Conservation (phyloP, 495 filamentous ascomycete genomes). For the Copromyces sp. region DNA sequence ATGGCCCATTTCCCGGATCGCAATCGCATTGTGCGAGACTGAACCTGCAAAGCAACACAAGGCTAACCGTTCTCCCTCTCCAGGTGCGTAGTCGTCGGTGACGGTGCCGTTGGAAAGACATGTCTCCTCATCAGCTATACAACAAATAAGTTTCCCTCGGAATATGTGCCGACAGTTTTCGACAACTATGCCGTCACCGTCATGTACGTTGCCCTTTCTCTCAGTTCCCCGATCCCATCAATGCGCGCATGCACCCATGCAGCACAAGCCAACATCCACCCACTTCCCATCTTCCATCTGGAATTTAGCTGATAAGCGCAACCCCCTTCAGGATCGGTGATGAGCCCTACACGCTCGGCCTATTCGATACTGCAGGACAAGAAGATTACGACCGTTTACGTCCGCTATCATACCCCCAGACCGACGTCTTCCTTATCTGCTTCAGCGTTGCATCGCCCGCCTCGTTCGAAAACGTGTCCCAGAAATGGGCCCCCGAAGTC, state of each 20-base stretch:
- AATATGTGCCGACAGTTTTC: slow-evolving; percentile 99
- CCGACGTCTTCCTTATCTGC: slow-evolving; percentile 97
- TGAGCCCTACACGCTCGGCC: slow-evolving; percentile 92
- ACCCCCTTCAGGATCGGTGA: slow-evolving; percentile 75
- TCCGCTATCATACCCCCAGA: slow-evolving; percentile 94
- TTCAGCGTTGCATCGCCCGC: slow-evolving; percentile 98
- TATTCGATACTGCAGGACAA: slow-evolving; percentile 98
- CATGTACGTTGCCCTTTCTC: slow-evolving; percentile 59
- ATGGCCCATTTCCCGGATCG: not conserved
- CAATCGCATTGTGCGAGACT: not conserved
- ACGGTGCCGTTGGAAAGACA: slow-evolving; percentile 98
- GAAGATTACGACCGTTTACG: slow-evolving; percentile 98
- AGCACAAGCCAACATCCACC: not conserved
- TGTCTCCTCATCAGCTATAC: slow-evolving; percentile 98
- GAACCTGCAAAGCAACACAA: not conserved
- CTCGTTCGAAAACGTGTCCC: slow-evolving; percentile 96
- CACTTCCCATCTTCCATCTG: not conserved
- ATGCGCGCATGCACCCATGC: not conserved
- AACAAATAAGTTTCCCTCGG: slow-evolving; percentile 98
- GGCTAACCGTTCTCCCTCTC: slow-evolving; percentile 11
- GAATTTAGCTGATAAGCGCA: not conserved
- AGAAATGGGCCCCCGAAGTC: slow-evolving; percentile 99
- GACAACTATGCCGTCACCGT: slow-evolving; percentile 99
- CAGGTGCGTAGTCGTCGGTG: slow-evolving; percentile 97
- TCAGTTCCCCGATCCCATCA: not conserved